These are phyloP conservation scores for Phytophthora agathidicida DNA, from an alignment of 352 stramenopile genomes.

Conservation along the genomic window DNA sequence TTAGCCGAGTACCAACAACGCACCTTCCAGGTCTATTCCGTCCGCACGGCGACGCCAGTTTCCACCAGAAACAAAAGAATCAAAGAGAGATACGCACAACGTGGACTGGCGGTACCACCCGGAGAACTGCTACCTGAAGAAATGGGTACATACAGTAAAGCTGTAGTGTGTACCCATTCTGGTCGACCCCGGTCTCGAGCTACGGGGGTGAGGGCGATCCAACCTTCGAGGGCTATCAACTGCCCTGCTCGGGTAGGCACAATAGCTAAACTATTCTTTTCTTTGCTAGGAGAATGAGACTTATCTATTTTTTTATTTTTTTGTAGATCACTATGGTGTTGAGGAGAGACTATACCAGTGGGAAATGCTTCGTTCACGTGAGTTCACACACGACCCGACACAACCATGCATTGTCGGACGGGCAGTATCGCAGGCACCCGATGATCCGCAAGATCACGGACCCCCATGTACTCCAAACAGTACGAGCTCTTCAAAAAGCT, in stretches of 20 bases:
- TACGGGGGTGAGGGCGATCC: slow-evolving; percentile 7
- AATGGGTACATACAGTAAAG: slow-evolving; percentile 35
- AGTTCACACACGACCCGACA: slow-evolving; percentile 29
- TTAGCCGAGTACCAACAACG: slow-evolving; percentile 33
- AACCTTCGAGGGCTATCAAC: slow-evolving; percentile 29
- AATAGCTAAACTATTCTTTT: background rate
- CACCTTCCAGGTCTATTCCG: slow-evolving; percentile 39
- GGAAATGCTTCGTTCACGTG: slow-evolving; percentile 29
- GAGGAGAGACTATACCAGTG: slow-evolving; percentile 18
- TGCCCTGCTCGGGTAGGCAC: slow-evolving; percentile 27
- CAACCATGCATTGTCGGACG: slow-evolving; percentile 32
- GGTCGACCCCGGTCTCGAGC: slow-evolving; percentile 21
- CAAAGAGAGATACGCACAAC: slow-evolving; percentile 17
- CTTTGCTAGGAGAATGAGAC: background rate
- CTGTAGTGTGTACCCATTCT: slow-evolving; percentile 34
- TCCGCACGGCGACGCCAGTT: slow-evolving; percentile 29
- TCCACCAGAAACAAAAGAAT: slow-evolving; percentile 31
- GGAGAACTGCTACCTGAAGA: slow-evolving; percentile 26
- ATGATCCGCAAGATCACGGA: slow-evolving; percentile 33
- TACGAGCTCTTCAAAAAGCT: slow-evolving; percentile 27
- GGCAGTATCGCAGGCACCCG: slow-evolving; percentile 28
- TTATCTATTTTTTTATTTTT: slow-evolving; percentile 3
- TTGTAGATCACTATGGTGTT: slow-evolving; percentile 35
- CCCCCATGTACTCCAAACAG: slow-evolving; percentile 19
- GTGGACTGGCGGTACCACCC: slow-evolving; percentile 3